Base-by-base conservation (phyloP, 352 stramenopile species). In the Pythium rishiriense region DNA sequence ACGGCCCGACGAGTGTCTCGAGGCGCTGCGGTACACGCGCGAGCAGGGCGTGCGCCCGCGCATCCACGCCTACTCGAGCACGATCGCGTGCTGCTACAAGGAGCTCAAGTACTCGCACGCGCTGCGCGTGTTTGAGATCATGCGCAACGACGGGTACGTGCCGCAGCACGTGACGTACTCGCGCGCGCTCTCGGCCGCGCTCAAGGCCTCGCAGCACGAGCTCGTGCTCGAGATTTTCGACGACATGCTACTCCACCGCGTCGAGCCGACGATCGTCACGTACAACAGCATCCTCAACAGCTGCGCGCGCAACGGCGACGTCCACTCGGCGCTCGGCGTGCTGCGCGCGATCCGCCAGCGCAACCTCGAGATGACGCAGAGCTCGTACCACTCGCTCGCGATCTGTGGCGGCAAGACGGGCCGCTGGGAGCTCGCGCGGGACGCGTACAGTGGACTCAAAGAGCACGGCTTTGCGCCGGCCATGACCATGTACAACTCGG, bases 251-350 rank as follows among this genome's bases (percentile, higher is more conserved):
- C 75, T 70, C 50, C 80, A 93, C 64, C 77, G 82, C 24, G 68
- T 91, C 25, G 79, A 93, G 9, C 73, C 83, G 17, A 82, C 74
- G 24, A 89, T 91, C 43, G 68, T 95, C 28, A 91, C 88, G 57
- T 92, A 91, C 79, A 94, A 94, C 68, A 94, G 78, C 61, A 89
- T 94, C 29, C 74, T 95, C 48, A 93, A 93, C 70, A 91, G 81
- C 58, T 95, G 86, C 43, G 86, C 82, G 19, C 83, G 84, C 28
- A 75, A 87, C 5, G 76, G 69, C 6, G 86, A 95, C 60, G 81
- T 81, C 19, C 78, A 91, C 39, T 91, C 83, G 50, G 81, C 86
- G 1, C 33, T 89, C 5, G 83, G 78, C 8, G 81, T 95, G 42
- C 59, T 92, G 57, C 78, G 75, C 4, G 81, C 83, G 19, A 90